Evolutionary conservation across 768 basidiomycete genomes (phyloP).

Genomic region (Mycena maculata): DNA sequence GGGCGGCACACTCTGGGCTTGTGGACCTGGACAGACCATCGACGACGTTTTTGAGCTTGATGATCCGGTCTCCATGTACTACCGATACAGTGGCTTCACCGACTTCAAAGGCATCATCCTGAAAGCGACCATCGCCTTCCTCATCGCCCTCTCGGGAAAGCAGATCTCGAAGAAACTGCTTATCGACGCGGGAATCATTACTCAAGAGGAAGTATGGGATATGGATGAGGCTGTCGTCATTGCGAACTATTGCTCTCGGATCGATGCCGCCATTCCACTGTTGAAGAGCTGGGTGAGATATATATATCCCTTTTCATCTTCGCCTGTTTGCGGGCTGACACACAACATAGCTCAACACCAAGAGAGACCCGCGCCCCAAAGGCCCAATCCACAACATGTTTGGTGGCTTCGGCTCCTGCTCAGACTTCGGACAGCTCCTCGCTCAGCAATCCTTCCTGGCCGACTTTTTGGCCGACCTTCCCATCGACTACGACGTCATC

Average conservation of each 20-base stretch:
- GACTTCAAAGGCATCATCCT: not conserved
- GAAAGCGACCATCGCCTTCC: not conserved
- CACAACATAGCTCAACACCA: not conserved
- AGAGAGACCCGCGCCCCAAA: not conserved
- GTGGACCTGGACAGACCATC: constrained; percentile 6
- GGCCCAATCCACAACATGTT: not conserved
- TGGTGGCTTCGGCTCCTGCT: not conserved
- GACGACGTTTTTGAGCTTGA: not conserved
- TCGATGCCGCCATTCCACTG: constrained; percentile 7
- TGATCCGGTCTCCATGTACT: not conserved
- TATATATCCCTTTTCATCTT: not conserved
- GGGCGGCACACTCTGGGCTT: constrained; percentile 10
- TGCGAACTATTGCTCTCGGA: constrained; percentile 22
- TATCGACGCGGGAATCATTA: constrained; percentile 14
- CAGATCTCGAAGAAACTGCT: not conserved
- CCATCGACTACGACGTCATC: not conserved
- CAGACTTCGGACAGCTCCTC: not conserved
- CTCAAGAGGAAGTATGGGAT: not conserved
- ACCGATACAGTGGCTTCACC: not conserved
- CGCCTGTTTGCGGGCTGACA: not conserved
- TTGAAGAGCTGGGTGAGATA: constrained; percentile 17
- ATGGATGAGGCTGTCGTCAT: constrained; percentile 16
- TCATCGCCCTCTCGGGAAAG: not conserved
- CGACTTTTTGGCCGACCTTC: not conserved
- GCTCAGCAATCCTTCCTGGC: not conserved